These are phyloP conservation scores for Cytospora piceicola DNA, from an alignment of 2,329 filamentous ascomycete genomes.

Conservation along the genomic window DNA sequence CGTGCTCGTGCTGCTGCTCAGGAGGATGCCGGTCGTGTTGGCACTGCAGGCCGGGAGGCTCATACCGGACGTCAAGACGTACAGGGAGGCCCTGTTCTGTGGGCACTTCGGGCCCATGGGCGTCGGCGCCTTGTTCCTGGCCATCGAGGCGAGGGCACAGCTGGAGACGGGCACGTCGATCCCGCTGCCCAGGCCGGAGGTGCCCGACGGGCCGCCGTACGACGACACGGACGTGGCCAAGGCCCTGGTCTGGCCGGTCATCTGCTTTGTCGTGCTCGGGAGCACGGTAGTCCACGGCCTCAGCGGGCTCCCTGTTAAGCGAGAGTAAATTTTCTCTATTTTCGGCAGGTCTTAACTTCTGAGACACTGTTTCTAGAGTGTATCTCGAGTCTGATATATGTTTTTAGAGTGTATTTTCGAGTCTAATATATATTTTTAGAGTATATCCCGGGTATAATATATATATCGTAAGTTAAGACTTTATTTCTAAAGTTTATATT, in stretches of 20 bases:
- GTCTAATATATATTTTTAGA: too few relatives aligned
- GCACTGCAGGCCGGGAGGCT: constrained; percentile 27
- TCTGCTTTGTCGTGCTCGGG: constrained; percentile 28
- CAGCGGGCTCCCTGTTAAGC: too few relatives aligned
- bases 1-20: constrained; percentile 32
- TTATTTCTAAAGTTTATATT: too few relatives aligned
- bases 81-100: constrained; percentile 35
- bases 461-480: too few relatives aligned
- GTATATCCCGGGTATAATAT: too few relatives aligned
- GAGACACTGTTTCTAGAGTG: too few relatives aligned
- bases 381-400: too few relatives aligned
- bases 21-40: constrained; percentile 34
- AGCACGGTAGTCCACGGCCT: constrained; percentile 28
- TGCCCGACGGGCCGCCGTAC: constrained; percentile 14
- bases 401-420: too few relatives aligned
- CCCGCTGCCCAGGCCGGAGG: constrained; percentile 10
- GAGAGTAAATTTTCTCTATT: too few relatives aligned
- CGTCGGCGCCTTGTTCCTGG: constrained; percentile 36
- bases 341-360: too few relatives aligned
- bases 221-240: constrained; percentile 17
- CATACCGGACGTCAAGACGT: constrained; percentile 30
- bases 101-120: constrained; percentile 39
- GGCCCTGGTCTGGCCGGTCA: constrained; percentile 24
- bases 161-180: constrained; percentile 24
- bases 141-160: constrained; percentile 29